Conservation (phyloP, 352 stramenopile species). For the Phytopythium sindhum region DNA sequence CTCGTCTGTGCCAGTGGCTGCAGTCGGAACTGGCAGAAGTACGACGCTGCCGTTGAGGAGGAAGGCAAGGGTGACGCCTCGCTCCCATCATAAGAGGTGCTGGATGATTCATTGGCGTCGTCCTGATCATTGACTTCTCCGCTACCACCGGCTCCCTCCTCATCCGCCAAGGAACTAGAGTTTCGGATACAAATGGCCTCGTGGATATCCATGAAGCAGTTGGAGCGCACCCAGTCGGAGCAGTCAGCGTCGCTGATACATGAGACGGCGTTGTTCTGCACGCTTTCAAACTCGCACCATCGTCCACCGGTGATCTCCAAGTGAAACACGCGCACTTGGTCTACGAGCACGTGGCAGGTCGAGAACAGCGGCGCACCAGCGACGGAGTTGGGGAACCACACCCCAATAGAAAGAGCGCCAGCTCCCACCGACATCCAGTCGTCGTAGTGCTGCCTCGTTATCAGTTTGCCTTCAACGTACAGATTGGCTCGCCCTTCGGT, state of each 20-base stretch:
- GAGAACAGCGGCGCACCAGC: slow-evolving; percentile 54
- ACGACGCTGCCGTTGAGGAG: neutral
- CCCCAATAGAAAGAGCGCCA: slow-evolving; percentile 37
- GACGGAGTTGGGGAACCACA: slow-evolving; percentile 70
- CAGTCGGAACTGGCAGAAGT: slow-evolving; percentile 37
- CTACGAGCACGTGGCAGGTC: slow-evolving; percentile 43
- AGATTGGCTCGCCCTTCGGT: slow-evolving; percentile 51
- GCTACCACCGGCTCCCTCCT: slow-evolving; percentile 1
- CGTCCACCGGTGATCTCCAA: slow-evolving; percentile 45
- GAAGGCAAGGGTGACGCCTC: neutral
- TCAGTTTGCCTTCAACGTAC: slow-evolving; percentile 53
- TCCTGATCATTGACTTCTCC: slow-evolving; percentile 5
- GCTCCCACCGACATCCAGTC: neutral
- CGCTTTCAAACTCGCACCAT: slow-evolving; percentile 59
- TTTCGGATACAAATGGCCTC: slow-evolving; percentile 37
- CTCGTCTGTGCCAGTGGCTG: slow-evolving; percentile 20
- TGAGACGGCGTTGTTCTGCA: slow-evolving; percentile 16
- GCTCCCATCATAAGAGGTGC: neutral
- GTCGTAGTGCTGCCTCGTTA: slow-evolving; percentile 28
- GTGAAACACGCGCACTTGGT: slow-evolving; percentile 55
- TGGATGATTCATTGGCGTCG: neutral
- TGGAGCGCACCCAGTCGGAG: slow-evolving; percentile 30
- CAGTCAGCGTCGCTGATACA: slow-evolving; percentile 41
- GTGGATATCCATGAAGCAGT: slow-evolving; percentile 67
- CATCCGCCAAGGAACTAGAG: slow-evolving; percentile 3